phyloP scores from a whole-genome alignment of 2,329 filamentous ascomycete genomes.

The Colletotrichum camelliae region DNA sequence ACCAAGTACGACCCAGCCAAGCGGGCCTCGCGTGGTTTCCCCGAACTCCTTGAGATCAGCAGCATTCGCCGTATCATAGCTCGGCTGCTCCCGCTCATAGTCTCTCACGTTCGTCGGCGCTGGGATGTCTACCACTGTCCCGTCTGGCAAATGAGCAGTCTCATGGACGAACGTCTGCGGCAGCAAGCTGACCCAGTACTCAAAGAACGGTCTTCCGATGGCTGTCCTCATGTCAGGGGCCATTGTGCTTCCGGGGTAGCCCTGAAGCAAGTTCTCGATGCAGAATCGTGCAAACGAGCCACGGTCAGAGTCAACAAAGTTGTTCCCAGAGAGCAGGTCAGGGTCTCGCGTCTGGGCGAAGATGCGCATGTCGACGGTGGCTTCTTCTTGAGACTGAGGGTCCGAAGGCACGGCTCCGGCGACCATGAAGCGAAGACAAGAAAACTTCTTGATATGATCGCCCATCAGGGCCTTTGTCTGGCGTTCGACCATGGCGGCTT shows the following conservation, averaged over 20 bases:
- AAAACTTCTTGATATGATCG: slow-evolving; percentile 43
- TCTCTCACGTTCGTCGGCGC: neutral
- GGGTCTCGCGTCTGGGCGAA: slow-evolving; percentile 43
- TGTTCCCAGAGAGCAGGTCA: slow-evolving; percentile 1
- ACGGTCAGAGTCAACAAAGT: slow-evolving; percentile 31
- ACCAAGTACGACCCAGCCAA: slow-evolving; percentile 10
- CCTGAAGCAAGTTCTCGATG: slow-evolving; percentile 43
- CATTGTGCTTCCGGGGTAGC: slow-evolving; percentile 40
- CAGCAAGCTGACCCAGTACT: slow-evolving; percentile 32
- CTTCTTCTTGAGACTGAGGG: slow-evolving; percentile 43
- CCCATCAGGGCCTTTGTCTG: slow-evolving; percentile 49
- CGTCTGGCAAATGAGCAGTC: slow-evolving; percentile 22
- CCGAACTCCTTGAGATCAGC: neutral
- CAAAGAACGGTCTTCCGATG: slow-evolving; percentile 39
- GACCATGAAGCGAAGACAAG: slow-evolving; percentile 54
- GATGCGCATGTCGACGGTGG: slow-evolving; percentile 50
- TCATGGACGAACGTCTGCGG: slow-evolving; percentile 27
- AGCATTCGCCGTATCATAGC: neutral
- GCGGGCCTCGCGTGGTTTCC: neutral
- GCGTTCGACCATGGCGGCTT: slow-evolving; percentile 53
- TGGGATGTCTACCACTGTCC: slow-evolving; percentile 21
- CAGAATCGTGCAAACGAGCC: slow-evolving; percentile 37
- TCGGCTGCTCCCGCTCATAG: neutral
- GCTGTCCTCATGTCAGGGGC: slow-evolving; percentile 42
- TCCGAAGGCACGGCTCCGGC: slow-evolving; percentile 33